phyloP scores from a whole-genome alignment of 176 grass and related monocot species.

The Carex littledalei region DNA sequence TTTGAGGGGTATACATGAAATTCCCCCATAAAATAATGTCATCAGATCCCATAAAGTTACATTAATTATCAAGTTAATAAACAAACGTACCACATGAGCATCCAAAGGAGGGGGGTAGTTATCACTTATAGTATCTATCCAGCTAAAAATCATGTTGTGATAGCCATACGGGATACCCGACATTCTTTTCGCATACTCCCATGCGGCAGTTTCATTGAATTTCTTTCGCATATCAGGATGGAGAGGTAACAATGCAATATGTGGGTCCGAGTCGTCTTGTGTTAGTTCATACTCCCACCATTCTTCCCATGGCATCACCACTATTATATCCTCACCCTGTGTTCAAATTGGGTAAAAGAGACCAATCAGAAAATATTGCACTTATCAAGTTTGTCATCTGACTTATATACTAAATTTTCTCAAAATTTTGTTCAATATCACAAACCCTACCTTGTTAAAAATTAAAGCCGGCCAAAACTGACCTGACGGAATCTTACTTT shows the following conservation, averaged over 20 bases:
- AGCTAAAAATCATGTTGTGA: conserved; percentile 99
- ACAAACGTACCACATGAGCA: conserved; percentile 83
- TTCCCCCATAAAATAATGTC: neutral
- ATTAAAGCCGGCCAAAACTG: neutral
- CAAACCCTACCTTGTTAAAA: neutral
- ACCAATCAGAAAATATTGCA: neutral
- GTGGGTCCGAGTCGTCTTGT: conserved; percentile 85
- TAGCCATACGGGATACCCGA: conserved; percentile 77
- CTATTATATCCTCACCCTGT: conserved; percentile 96
- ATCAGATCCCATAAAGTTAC: too few relatives aligned
- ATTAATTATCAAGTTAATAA: neutral
- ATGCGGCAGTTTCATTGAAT: conserved; percentile 92
- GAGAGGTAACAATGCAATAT: conserved; percentile 79
- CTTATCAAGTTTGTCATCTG: neutral
- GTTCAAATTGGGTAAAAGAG: neutral
- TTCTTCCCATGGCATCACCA: conserved; percentile 91
- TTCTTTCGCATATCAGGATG: conserved; percentile 68
- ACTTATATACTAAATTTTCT: neutral
- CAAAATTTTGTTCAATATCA: too few relatives aligned
- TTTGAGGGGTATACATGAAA: neutral
- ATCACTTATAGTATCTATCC: conserved; percentile 86
- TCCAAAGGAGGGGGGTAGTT: conserved; percentile 93
- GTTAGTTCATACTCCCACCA: conserved; percentile 87
- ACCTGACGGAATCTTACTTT: neutral
- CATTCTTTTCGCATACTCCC: conserved; percentile 91